Percentiles rank a stretch among this genome's conserved stretches.
phyloP scores from a whole-genome alignment of 2,329 filamentous ascomycete species.

The Fusarium sororula region DNA sequence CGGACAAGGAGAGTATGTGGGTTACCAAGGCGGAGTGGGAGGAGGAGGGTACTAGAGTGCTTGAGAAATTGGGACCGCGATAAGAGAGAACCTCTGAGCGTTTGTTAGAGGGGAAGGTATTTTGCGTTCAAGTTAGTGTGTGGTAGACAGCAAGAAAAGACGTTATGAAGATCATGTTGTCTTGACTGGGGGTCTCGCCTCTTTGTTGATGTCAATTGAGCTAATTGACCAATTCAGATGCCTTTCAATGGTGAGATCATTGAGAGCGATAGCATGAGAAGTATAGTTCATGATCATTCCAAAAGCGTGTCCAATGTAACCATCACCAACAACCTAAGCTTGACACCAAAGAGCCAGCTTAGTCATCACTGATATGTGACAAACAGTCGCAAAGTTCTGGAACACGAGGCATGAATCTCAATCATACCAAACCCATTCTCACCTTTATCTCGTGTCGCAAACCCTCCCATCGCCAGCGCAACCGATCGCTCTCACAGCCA shows the following conservation, averaged over 20 bases:
- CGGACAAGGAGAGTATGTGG: constrained; percentile 99
- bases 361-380: constrained; percentile 24
- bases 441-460: not conserved
- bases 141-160: constrained; percentile 41
- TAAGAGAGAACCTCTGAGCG: constrained; percentile 51
- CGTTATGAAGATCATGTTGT: constrained; percentile 10
- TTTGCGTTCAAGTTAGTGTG: constrained; percentile 30
- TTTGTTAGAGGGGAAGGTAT: constrained; percentile 26
- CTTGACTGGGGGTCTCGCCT: not conserved
- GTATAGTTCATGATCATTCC: not conserved
- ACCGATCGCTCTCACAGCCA: not conserved
- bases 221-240: not conserved
- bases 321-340: constrained; percentile 9
- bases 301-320: not conserved
- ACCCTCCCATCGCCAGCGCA: not conserved
- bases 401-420: constrained; percentile 13
- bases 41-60: constrained; percentile 83
- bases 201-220: not conserved
- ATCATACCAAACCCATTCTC: constrained; percentile 9
- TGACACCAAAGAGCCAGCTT: constrained; percentile 11
- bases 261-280: not conserved
- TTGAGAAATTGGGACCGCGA: constrained; percentile 94
- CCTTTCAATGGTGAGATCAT: not conserved
- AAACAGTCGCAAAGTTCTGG: constrained; percentile 20
- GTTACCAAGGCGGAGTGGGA: constrained; percentile 97